A percentile compares a stretch with the other conserved stretches of the same genome.
Evolutionary conservation across 2,329 filamentous ascomycete genomes (phyloP).

Genomic region (Gnomoniopsis smithogilvyi): DNA sequence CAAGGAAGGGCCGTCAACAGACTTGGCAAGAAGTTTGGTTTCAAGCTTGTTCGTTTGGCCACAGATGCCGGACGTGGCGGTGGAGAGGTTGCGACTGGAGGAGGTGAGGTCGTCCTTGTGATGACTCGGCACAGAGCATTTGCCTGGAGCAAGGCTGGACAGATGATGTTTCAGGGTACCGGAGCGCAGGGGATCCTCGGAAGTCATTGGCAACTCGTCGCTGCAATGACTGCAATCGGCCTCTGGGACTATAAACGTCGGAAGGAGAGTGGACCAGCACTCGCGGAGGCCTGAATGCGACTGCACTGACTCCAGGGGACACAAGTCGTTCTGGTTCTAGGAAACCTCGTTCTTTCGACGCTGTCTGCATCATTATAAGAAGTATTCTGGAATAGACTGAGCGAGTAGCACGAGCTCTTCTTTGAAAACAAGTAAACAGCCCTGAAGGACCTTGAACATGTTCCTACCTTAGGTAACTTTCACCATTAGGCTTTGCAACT

Average conservation of each 20-base stretch:
- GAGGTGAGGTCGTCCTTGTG: conserved; percentile 2
- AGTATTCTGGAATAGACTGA: too few species aligned
- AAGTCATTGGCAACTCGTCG: neutral
- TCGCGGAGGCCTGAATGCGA: neutral
- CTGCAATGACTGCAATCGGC: conserved; percentile 3
- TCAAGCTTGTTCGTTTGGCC: conserved; percentile 2
- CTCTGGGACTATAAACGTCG: neutral
- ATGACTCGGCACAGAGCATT: neutral
- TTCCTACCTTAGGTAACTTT: too few species aligned
- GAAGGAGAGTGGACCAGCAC: neutral
- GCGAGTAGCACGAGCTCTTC: too few species aligned
- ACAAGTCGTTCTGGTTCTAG: too few species aligned
- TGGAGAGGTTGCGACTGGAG: neutral
- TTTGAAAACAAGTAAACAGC: too few species aligned
- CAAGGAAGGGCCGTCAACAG: neutral
- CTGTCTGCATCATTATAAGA: too few species aligned
- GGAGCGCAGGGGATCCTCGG: conserved; percentile 5
- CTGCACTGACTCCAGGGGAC: neutral
- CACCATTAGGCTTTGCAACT: too few species aligned
- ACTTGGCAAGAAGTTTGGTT: neutral
- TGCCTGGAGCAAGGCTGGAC: neutral
- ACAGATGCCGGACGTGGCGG: neutral
- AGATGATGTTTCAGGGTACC: neutral
- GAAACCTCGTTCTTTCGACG: too few species aligned
- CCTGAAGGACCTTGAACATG: too few species aligned